Percentiles rank a stretch among this genome's conserved stretches.
Evolutionary conservation across 345 rosid genomes (phyloP).

Genomic region (Camelina sativa): DNA sequence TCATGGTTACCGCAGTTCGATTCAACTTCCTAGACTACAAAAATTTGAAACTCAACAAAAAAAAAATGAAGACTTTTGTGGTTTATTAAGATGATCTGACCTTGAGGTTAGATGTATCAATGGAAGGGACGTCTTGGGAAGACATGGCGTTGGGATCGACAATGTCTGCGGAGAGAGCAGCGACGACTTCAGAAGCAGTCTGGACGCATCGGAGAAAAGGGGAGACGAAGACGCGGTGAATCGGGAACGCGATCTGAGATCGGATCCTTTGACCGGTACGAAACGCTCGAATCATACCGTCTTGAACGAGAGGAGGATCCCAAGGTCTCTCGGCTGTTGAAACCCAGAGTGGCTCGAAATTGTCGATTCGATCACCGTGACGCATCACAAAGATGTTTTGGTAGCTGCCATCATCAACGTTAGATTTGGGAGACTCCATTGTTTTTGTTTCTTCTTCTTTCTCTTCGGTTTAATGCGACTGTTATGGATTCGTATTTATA

Average conservation of each 20-base stretch:
- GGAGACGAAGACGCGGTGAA: constrained; percentile 86
- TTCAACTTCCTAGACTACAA: constrained; percentile 1
- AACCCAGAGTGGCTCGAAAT: constrained; percentile 61
- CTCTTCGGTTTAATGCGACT: neutral
- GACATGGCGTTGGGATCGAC: constrained; percentile 45
- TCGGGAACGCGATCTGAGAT: constrained; percentile 56
- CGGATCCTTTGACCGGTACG: constrained; percentile 54
- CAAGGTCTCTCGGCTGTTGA: constrained; percentile 67
- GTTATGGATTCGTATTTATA: constrained; percentile 4
- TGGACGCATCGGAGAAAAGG: constrained; percentile 85
- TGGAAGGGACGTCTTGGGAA: constrained; percentile 43
- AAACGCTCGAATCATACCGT: constrained; percentile 61
- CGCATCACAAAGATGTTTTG: constrained; percentile 88
- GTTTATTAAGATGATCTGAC: constrained; percentile 25
- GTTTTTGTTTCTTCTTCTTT: neutral
- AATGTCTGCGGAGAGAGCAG: constrained; percentile 58
- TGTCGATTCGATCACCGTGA: constrained; percentile 88
- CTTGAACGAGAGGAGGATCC: constrained; percentile 75
- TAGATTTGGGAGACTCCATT: constrained; percentile 40
- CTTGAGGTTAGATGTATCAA: constrained; percentile 69
- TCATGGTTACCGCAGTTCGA: neutral
- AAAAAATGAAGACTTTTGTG: neutral
- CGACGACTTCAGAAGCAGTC: constrained; percentile 67
- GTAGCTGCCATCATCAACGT: constrained; percentile 23
- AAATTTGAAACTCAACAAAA: neutral